Percentiles rank a stretch among this genome's conserved stretches.
These are phyloP conservation scores for Saksenaea oblongispora DNA, from an alignment of 371 early-diverging fungal genomes.

Conservation along the genomic window DNA sequence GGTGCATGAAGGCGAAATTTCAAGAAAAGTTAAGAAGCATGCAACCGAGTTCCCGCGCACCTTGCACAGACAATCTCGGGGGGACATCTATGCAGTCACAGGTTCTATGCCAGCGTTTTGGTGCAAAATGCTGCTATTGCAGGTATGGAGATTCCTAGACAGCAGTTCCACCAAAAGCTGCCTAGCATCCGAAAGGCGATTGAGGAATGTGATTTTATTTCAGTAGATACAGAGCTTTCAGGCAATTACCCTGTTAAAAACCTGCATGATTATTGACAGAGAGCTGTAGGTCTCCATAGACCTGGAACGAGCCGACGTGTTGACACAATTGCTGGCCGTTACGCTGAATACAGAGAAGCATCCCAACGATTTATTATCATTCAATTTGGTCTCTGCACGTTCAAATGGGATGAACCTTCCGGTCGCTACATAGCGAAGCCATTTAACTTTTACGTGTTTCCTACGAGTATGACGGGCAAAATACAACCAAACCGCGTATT, in stretches of 20 bases:
- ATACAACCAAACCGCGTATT: constrained; percentile 69
- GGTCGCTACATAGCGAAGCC: constrained; percentile 76
- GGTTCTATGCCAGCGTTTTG: not conserved
- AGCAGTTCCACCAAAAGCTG: constrained; percentile 63
- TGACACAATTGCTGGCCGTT: constrained; percentile 65
- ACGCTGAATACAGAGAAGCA: constrained; percentile 60
- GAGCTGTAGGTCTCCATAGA: constrained; percentile 38
- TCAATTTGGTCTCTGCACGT: constrained; percentile 85
- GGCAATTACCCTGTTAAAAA: constrained; percentile 45
- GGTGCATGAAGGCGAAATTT: not conserved
- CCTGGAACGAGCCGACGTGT: constrained; percentile 33
- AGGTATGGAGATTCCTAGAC: constrained; percentile 77
- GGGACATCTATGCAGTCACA: not conserved
- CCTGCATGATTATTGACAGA: not conserved
- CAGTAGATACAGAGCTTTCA: constrained; percentile 88
- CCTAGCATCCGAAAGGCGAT: constrained; percentile 65
- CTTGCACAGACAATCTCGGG: not conserved
- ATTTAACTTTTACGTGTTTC: constrained; percentile 91
- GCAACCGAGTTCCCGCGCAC: not conserved
- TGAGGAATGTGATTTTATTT: constrained; percentile 71
- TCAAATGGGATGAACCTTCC: constrained; percentile 61
- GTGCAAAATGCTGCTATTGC: not conserved
- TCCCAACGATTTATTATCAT: constrained; percentile 64
- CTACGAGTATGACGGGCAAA: constrained; percentile 59
- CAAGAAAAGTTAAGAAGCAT: not conserved